Percentiles rank a stretch among this genome's conserved stretches.
Conservation (phyloP, 2,329 filamentous ascomycete species). For the Elsinoe fawcettii region DNA sequence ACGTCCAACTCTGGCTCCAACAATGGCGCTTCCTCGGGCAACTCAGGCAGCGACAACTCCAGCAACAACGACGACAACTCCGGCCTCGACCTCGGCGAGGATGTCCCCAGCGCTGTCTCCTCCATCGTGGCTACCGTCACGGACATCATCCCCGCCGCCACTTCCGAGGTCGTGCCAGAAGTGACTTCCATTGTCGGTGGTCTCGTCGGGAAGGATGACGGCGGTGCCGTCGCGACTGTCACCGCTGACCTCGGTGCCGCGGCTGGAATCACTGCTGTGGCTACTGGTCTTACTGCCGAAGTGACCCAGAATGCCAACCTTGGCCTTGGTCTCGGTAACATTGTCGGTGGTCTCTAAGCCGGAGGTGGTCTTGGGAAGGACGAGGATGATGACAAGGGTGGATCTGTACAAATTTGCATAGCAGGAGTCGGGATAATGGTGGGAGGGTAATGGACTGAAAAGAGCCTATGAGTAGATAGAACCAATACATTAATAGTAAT, state of each 20-base stretch:
- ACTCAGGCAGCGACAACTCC: too few relatives aligned
- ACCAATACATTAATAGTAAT: not conserved
- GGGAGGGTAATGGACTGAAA: not conserved
- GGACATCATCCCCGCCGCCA: not conserved
- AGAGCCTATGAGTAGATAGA: not conserved
- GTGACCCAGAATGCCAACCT: not conserved
- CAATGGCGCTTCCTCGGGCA: too few relatives aligned
- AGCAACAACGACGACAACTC: not conserved
- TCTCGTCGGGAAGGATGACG: not conserved
- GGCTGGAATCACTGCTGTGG: not conserved
- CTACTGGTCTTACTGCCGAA: not conserved
- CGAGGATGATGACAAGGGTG: too few relatives aligned
- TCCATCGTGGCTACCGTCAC: constrained; percentile 1
- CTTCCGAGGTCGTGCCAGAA: not conserved
- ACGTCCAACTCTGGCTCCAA: not conserved
- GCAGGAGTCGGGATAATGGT: not conserved
- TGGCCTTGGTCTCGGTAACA: not conserved
- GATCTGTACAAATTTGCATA: not conserved
- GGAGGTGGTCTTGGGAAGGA: too few relatives aligned
- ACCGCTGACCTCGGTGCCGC: not conserved
- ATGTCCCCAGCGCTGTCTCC: not conserved
- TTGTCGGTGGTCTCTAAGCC: not conserved
- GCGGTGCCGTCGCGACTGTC: not conserved
- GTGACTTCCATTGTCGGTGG: not conserved
- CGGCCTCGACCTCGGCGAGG: not conserved